phyloP scores from a whole-genome alignment of 495 filamentous ascomycete species.

The Parathielavia hyrcaniae region DNA sequence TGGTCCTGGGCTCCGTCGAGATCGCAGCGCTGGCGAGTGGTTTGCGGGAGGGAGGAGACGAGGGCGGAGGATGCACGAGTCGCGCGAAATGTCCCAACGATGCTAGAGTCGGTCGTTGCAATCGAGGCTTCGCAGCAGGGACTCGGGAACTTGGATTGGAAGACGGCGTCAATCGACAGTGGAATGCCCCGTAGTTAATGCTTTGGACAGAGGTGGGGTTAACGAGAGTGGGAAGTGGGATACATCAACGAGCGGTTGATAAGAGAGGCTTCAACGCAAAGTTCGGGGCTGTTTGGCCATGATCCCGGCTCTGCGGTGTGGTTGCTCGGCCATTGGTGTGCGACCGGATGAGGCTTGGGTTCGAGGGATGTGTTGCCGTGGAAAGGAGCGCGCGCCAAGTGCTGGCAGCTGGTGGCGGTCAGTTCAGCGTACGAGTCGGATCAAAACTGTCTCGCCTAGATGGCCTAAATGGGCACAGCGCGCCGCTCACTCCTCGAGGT shows the following conservation, averaged over 20 bases:
- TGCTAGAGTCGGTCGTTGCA: background rate
- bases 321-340: constrained; percentile 30
- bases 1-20: background rate
- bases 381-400: constrained; percentile 20
- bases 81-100: background rate
- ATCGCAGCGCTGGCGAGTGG: background rate
- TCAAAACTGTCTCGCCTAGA: constrained; percentile 28
- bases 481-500: background rate
- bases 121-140: too few species aligned
- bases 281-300: constrained; percentile 8
- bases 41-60: background rate
- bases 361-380: constrained; percentile 21
- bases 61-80: background rate
- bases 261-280: constrained; percentile 12
- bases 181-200: background rate
- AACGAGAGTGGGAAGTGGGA: constrained; percentile 22
- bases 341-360: constrained; percentile 17
- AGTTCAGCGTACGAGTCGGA: constrained; percentile 13
- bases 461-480: constrained; percentile 25
- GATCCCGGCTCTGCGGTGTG: constrained; percentile 20
- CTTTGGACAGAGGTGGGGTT: constrained; percentile 13
- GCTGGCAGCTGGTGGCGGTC: background rate
- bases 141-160: too few species aligned
- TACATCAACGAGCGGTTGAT: constrained; percentile 24
- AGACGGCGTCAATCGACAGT: background rate